Percentiles rank a stretch among this genome's conserved stretches.
These are phyloP conservation scores for Spizellomyces sp. DNA, from an alignment of 192 early-diverging fungal genomes.

Conservation along the genomic window DNA sequence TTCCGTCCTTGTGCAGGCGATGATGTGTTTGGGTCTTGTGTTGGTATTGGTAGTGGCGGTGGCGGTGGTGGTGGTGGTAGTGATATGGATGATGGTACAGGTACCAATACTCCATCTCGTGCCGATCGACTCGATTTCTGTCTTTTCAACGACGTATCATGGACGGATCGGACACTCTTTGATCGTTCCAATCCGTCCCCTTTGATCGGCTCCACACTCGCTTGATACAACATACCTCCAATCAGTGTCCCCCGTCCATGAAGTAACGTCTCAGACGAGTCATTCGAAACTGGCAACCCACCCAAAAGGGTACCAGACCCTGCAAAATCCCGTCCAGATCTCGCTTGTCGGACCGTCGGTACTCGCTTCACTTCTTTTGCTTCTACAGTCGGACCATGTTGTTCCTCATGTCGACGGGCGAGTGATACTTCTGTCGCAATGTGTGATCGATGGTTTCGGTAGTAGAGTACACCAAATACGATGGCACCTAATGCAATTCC, in stretches of 20 bases:
- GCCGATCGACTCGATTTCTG: background rate
- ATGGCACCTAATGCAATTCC: conserved; percentile 2
- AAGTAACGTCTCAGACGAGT: background rate
- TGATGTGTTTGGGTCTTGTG: background rate
- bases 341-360: conserved; percentile 18
- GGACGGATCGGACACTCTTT: background rate
- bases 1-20: background rate
- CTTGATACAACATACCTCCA: conserved; percentile 4
- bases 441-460: conserved; percentile 3
- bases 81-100: background rate
- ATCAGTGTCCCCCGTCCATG: background rate
- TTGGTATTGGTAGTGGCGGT: background rate
- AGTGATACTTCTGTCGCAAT: background rate
- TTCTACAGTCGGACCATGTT: conserved; percentile 4
- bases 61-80: too few species aligned
- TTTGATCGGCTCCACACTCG: background rate
- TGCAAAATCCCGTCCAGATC: conserved; percentile 11
- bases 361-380: conserved; percentile 6
- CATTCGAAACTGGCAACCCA: background rate
- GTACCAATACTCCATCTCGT: background rate
- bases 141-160: background rate
- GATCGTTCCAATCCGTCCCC: background rate
- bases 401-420: conserved; percentile 3
- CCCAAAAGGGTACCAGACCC: conserved; percentile 17
- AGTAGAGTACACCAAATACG: background rate